Evolutionary conservation across 768 basidiomycete genomes (phyloP), one percentile per base, ranked within the genome.

Genomic region (Daedalea quercina): DNA sequence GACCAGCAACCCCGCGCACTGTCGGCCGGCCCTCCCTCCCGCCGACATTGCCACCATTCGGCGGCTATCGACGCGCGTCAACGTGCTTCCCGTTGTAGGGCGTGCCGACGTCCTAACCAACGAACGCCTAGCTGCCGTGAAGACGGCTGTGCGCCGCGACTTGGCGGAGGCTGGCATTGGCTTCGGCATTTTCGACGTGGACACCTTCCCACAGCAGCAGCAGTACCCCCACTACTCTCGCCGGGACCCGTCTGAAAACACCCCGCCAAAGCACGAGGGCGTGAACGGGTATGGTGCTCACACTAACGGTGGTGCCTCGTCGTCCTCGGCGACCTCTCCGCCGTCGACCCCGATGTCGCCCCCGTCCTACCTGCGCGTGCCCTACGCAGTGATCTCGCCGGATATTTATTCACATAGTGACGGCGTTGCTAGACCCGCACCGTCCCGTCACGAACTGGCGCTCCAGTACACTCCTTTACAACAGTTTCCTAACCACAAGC

Each of bases 161-260:
- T 76, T 92, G 44, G 88, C 88, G 37, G 84, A 86, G 58, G 85
- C 86, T 45, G 90, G 89, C 54, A 90, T 91, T 65, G 89, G 87
- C 54, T 91, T 91, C 69, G 89, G 90, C 61, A 90, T 93, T 59
- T 92, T 93, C 71, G 90, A 91, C 75, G 74, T 81, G 66, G 86
- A 87, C 68, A 72, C 69, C 58, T 77, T 73, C 59, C 74, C 77
- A n/a, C n/a, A n/a, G n/a, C n/a, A n/a, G n/a, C n/a, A n/a, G 65
- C 71, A 74, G 55, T 62, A 62, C 47, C 54, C 60, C 8, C 50
- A 60, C 17, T 51, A 57, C 46, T 52, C 49, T 50, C 19, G 31
- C 48, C 26, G 25, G 37, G 58, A 54, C 45, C 23, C 34, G 24
- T 9, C 53, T 9, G 63, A 63, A 52, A 47, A 57, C 22, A 52